Evolutionary conservation across 371 early-diverging fungal species (phyloP).

Genomic region (Mortierella sp.): DNA sequence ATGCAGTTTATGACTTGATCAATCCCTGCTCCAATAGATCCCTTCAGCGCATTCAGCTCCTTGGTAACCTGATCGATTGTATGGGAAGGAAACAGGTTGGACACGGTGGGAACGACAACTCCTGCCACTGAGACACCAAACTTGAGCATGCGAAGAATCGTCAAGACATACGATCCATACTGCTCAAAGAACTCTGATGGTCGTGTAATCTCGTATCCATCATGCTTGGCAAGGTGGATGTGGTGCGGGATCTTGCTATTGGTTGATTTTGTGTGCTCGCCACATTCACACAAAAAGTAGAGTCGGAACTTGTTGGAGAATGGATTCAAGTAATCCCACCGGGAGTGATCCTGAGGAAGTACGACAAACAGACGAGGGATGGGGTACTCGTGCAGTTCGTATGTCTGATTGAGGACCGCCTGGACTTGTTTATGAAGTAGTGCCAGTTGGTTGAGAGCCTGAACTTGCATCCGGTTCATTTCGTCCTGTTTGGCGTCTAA

Average conservation of each 20-base stretch:
- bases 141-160: slow-evolving; percentile 15
- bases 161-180: slow-evolving; percentile 9
- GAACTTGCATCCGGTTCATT: not conserved
- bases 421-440: slow-evolving; percentile 12
- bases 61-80: not conserved
- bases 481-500: too few species aligned
- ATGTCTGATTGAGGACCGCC: slow-evolving; percentile 13
- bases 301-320: slow-evolving; percentile 19
- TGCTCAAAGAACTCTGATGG: slow-evolving; percentile 12
- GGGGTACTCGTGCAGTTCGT: slow-evolving; percentile 11
- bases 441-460: slow-evolving; percentile 12
- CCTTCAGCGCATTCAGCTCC: not conserved
- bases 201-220: slow-evolving; percentile 10
- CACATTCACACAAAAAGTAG: slow-evolving; percentile 21
- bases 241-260: slow-evolving; percentile 14
- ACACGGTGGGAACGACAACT: slow-evolving; percentile 7
- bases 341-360: not conserved
- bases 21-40: not conserved
- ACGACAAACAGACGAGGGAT: slow-evolving; percentile 20
- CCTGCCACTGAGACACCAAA: slow-evolving; percentile 12
- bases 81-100: not conserved
- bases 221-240: slow-evolving; percentile 22
- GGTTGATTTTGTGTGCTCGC: slow-evolving; percentile 11
- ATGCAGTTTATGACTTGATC: not conserved
- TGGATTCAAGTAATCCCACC: slow-evolving; percentile 1